Base-by-base conservation (phyloP, 2,329 filamentous ascomycete genomes). In the Huntiella abstrusa region DNA sequence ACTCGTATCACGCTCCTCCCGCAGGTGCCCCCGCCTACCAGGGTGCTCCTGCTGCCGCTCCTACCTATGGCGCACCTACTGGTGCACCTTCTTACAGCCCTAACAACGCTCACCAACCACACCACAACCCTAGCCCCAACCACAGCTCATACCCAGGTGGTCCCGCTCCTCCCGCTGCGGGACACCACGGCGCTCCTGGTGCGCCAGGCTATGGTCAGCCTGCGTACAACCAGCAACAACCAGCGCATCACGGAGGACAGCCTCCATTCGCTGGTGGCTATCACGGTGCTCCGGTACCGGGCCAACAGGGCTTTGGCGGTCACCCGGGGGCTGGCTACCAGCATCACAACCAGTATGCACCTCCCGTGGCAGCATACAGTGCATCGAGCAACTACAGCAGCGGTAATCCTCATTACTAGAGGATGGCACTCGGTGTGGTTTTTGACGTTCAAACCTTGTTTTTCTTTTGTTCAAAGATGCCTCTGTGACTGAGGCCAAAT, bases 121-220 rank as follows among this genome's bases (percentile, higher is more conserved):
- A 38, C 43, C 52, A 45, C 48, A 50, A 55, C 57, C 22, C 52
- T 6, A 49, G 48, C 44, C 48, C 48, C 22, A 49, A 49, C 32
- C 48, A 49, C 32, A 43, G 19, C n/a, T 22, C 48, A 22, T 49
- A 49, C 36, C 48, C 48, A 8, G 43, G 40, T 10, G 13, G 33
- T 13, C 7, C 38, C 16, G 39, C 16, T 10, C 16, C 45, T 19
- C 19, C 28, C 15, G 17, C 39, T 5, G 32, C 22, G n/a, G 53
- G 37, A 45, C 53, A 42, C 49, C 53, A 22, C 49, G 51, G 52
- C 54, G 40, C 57, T 55, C 46, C 55, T 45, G 37, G 53, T 54
- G 37, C 53, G 54, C 16, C 54, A 54, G 8, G 54, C 56, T 42
- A 60, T 54, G 57, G 51, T 53, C 54, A 57, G 33, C 54, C 57